phyloP scores from a whole-genome alignment of 1,284 basidiomycete genomes.

The Cystobasidium slooffiae region DNA sequence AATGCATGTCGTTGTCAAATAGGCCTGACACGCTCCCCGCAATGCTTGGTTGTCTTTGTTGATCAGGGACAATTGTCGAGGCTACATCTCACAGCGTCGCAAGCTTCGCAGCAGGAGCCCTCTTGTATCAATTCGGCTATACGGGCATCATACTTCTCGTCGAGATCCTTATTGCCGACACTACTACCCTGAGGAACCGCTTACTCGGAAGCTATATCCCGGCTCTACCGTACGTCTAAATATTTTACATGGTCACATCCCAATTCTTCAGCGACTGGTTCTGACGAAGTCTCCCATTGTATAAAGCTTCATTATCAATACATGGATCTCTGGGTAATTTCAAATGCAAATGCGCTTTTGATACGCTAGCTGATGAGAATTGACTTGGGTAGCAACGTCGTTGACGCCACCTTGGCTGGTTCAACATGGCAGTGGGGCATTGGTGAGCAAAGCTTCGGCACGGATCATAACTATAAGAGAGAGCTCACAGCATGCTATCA shows the following conservation, averaged over 20 bases:
- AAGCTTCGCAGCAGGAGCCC: constrained; percentile 57
- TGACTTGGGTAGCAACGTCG: too few relatives aligned
- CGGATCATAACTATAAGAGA: too few relatives aligned
- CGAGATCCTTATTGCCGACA: constrained; percentile 59
- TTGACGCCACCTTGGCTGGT: constrained; percentile 54
- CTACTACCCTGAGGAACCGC: constrained; percentile 58
- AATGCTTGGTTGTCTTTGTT: too few relatives aligned
- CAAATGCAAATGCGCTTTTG: too few relatives aligned
- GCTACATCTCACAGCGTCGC: constrained; percentile 55
- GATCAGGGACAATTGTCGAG: constrained; percentile 58
- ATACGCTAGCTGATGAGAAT: too few relatives aligned
- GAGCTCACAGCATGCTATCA: too few relatives aligned
- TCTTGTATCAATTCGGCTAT: constrained; percentile 56
- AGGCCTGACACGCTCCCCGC: too few relatives aligned
- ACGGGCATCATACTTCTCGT: constrained; percentile 56
- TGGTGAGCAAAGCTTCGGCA: too few relatives aligned
- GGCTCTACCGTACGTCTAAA: constrained; percentile 57
- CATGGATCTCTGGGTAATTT: constrained; percentile 56
- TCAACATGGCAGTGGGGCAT: constrained; percentile 59
- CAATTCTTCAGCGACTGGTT: too few relatives aligned
- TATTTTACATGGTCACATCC: too few relatives aligned
- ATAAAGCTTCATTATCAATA: constrained; percentile 54
- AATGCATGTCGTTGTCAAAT: too few relatives aligned
- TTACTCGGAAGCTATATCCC: constrained; percentile 60
- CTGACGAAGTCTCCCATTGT: too few relatives aligned